Evolutionary conservation across 2,329 filamentous ascomycete genomes (phyloP).

Genomic region (Diaporthe capsici): DNA sequence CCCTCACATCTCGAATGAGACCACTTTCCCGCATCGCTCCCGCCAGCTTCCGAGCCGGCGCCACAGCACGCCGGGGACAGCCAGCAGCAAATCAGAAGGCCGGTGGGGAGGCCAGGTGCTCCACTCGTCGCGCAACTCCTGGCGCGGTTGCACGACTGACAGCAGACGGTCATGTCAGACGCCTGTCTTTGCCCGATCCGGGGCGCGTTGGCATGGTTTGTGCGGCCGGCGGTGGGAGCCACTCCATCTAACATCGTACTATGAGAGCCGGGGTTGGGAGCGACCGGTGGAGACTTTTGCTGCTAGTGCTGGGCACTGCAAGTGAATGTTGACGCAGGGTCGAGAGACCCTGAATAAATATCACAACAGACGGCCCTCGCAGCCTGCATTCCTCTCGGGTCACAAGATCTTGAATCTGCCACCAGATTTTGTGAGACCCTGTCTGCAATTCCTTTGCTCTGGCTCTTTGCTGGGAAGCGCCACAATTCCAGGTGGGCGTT

Average conservation of each 20-base stretch:
- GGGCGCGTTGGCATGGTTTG: slow-evolving; percentile 6
- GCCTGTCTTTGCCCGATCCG: slow-evolving; percentile 32
- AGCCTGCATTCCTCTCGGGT: neutral
- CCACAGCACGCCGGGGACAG: neutral
- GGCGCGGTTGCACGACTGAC: slow-evolving; percentile 38
- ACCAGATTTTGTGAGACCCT: neutral
- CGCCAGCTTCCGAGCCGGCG: slow-evolving; percentile 35
- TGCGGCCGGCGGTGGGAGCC: neutral
- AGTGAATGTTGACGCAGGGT: slow-evolving; percentile 2
- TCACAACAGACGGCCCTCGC: slow-evolving; percentile 2
- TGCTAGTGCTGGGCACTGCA: neutral
- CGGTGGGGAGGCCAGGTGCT: neutral
- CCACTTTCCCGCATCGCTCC: slow-evolving; percentile 20
- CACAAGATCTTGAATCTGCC: slow-evolving; percentile 1
- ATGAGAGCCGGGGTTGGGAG: neutral
- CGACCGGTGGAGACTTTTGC: neutral
- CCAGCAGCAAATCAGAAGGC: slow-evolving; percentile 26
- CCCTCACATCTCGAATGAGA: slow-evolving; percentile 1
- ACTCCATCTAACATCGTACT: slow-evolving; percentile 32
- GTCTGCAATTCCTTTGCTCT: neutral
- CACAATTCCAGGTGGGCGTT: neutral
- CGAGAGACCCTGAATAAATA: slow-evolving; percentile 22
- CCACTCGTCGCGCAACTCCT: slow-evolving; percentile 37
- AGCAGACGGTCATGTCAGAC: slow-evolving; percentile 39
- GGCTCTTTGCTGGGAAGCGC: neutral